phyloP scores from a whole-genome alignment of 345 rosid species.

The Salix purpurea region DNA sequence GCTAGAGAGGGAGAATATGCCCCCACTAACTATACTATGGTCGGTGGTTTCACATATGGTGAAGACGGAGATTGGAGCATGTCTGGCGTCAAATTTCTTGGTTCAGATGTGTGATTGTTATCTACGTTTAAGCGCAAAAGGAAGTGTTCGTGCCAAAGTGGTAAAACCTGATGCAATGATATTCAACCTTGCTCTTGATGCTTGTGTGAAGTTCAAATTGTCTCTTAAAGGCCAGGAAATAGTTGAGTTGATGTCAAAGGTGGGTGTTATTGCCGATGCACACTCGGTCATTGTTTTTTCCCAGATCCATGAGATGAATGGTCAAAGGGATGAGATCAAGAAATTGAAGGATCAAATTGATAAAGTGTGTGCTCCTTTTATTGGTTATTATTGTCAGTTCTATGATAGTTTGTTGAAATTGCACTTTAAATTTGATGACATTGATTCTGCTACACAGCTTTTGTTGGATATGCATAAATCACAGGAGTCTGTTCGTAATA shows the following conservation, averaged over 20 bases:
- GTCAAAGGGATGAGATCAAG: slow-evolving; percentile 65
- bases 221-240: slow-evolving; percentile 71
- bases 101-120: slow-evolving; percentile 53
- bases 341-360: slow-evolving; percentile 56
- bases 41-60: slow-evolving; percentile 68
- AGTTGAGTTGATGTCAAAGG: slow-evolving; percentile 61
- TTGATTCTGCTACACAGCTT: slow-evolving; percentile 62
- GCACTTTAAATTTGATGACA: slow-evolving; percentile 67
- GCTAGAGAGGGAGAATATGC: slow-evolving; percentile 43
- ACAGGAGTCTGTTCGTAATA: slow-evolving; percentile 16
- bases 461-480: slow-evolving; percentile 40
- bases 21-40: slow-evolving; percentile 31
- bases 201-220: slow-evolving; percentile 60
- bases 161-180: slow-evolving; percentile 55
- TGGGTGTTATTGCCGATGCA: slow-evolving; percentile 65
- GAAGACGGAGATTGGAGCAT: slow-evolving; percentile 63
- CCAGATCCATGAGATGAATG: slow-evolving; percentile 65
- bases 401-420: slow-evolving; percentile 64
- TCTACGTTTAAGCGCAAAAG: slow-evolving; percentile 11
- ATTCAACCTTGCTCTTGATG: slow-evolving; percentile 73
- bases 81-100: slow-evolving; percentile 61
- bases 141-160: slow-evolving; percentile 24
- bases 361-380: slow-evolving; percentile 34
- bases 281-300: slow-evolving; percentile 54
- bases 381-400: slow-evolving; percentile 50